Evolutionary conservation across 257 asterid species (phyloP).

Genomic region (Datura wrightii): DNA sequence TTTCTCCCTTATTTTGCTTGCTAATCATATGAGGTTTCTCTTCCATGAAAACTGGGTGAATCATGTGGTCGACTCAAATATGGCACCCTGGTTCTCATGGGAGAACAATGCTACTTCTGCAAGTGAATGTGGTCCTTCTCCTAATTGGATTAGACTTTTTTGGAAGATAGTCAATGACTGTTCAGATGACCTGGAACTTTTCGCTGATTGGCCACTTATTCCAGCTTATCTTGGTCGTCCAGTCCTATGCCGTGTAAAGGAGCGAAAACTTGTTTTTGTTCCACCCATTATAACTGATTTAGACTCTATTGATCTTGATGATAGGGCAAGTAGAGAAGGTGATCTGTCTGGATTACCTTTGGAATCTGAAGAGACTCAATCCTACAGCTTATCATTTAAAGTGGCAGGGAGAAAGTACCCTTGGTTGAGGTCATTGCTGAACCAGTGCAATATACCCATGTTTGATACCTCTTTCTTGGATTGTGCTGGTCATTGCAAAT

Average conservation of each 20-base stretch:
- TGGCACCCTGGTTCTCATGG: conserved; percentile 98
- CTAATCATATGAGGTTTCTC: conserved; percentile 68
- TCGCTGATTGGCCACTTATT: conserved; percentile 95
- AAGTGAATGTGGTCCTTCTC: conserved; percentile 77
- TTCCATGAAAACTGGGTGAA: conserved; percentile 87
- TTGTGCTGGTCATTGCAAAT: conserved; percentile 70
- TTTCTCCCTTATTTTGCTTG: conserved; percentile 76
- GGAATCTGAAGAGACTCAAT: conserved; percentile 49
- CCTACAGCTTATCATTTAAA: conserved; percentile 57
- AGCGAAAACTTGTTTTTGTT: conserved; percentile 74
- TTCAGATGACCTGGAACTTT: conserved; percentile 71
- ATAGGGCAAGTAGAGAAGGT: conserved; percentile 48
- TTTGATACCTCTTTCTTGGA: conserved; percentile 84
- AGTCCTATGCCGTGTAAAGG: conserved; percentile 85
- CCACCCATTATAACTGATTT: conserved; percentile 59
- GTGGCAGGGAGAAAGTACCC: conserved; percentile 67
- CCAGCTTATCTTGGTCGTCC: conserved; percentile 98
- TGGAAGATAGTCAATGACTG: conserved; percentile 77
- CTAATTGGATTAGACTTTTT: conserved; percentile 89
- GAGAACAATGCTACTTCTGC: conserved; percentile 64
- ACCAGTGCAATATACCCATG: conserved; percentile 82
- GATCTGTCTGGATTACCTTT: conserved; percentile 47
- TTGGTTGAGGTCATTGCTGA: conserved; percentile 80
- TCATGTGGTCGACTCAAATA: conserved; percentile 65
- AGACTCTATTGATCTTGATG: conserved; percentile 40